Percentiles rank a stretch among this genome's conserved stretches.
Evolutionary conservation across 257 asterid genomes (phyloP).

Genomic region (Nicotiana paniculata): DNA sequence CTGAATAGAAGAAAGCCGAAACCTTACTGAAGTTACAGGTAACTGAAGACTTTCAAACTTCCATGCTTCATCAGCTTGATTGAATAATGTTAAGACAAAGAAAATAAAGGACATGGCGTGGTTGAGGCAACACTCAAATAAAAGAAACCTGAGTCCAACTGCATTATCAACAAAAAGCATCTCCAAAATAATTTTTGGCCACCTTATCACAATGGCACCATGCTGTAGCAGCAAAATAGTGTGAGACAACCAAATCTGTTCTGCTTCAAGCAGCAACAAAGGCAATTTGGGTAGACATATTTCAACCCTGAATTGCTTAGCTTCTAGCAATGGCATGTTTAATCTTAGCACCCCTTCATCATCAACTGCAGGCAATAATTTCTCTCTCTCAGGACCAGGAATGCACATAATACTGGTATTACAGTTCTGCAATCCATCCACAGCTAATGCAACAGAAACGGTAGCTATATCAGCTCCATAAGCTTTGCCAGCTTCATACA

Average conservation of each 20-base stretch:
- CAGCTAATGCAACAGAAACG: constrained; percentile 14
- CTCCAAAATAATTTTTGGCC: constrained; percentile 75
- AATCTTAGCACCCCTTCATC: constrained; percentile 38
- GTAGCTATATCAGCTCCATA: constrained; percentile 20
- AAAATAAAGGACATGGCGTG: constrained; percentile 60
- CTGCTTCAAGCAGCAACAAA: constrained; percentile 23
- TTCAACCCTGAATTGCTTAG: constrained; percentile 31
- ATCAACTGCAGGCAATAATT: constrained; percentile 38
- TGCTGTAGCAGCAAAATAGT: constrained; percentile 47
- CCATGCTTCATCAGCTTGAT: constrained; percentile 42
- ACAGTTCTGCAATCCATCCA: constrained; percentile 14
- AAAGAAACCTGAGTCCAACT: constrained; percentile 67
- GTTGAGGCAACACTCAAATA: constrained; percentile 68
- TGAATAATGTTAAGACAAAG: constrained; percentile 49
- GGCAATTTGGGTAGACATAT: constrained; percentile 43
- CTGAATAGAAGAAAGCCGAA: constrained; percentile 48
- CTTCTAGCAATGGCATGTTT: constrained; percentile 29
- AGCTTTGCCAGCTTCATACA: constrained; percentile 30
- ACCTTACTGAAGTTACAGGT: constrained; percentile 79
- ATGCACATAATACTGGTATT: constrained; percentile 8
- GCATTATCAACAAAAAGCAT: constrained; percentile 74
- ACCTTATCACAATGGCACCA: constrained; percentile 53
- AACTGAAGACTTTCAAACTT: constrained; percentile 36
- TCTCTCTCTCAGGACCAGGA: constrained; percentile 16
- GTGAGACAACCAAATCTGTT: constrained; percentile 35